Evolutionary conservation across 305 asterid species (phyloP), one percentile per base, ranked within the genome.

Genomic region (Stenogyne calaminthoides): DNA sequence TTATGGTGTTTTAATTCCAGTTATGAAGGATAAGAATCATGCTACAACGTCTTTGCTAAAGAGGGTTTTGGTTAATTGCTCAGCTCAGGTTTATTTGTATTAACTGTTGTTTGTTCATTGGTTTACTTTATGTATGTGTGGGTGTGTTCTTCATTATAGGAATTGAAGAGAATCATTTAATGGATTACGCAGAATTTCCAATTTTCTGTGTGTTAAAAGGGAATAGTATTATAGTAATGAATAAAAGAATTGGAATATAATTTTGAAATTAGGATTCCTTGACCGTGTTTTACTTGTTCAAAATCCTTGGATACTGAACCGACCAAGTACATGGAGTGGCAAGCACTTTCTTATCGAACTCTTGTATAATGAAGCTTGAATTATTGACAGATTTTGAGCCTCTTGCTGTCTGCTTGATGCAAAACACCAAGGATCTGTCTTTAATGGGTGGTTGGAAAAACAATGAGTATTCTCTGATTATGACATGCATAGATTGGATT

Each of bases 1-100:
- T 56, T 36, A 22, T 84, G 86, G 78, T 62, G 76, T 75, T 76
- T 20, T 70, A 65, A 37, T 44, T 72, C 58, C 79, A 72, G 90
- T 75, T 77, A 93, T 91, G 98, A 93, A 86, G 82, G 96, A 93
- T 76, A 91, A 90, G 84, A 86, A 69, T 69, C 61, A 61, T 69
- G 79, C 88, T 71, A 73, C 95, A 52, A 74, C 90, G 55, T 80
- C 93, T 20, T 46, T 87, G 52, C 85, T 91, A 74, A 87, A 80
- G 77, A 82, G 89, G 70, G 69, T 91, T 70, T 76, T 90, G 80
- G 78, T 84, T 75, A 88, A 81, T 73, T 91, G 97, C 72, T 84
- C 94, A 70, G 81, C 89, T 83, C 96, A 89, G 98, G 97, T 93
- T 80, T 70, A 19, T 73, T 78, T 70, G n/a, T 9, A 32, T 72